Evolutionary conservation across 306 rosid species (phyloP).

Genomic region (Psophocarpus tetragonolobus): DNA sequence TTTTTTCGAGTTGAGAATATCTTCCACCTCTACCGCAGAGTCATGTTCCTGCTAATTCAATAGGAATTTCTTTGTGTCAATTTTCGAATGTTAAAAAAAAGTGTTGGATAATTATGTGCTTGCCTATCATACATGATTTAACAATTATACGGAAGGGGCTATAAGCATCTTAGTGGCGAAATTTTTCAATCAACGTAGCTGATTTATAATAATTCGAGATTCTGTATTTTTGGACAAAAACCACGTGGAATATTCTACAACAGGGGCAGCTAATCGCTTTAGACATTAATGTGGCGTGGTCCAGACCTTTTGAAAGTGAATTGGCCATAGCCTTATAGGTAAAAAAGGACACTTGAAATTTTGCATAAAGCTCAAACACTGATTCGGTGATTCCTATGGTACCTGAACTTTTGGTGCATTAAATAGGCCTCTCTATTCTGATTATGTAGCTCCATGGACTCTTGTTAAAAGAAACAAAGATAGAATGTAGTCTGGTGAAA

Average conservation of each 20-base stretch:
- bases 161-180: neutral
- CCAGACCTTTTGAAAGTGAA: constrained; percentile 22
- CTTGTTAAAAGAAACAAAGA: neutral
- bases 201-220: neutral
- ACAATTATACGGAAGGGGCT: neutral
- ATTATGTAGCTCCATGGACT: neutral
- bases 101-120: neutral
- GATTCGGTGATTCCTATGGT: neutral
- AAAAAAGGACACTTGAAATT: constrained; percentile 17
- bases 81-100: neutral
- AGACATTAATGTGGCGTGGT: constrained; percentile 27
- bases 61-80: neutral
- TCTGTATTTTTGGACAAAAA: neutral
- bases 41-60: neutral
- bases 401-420: neutral
- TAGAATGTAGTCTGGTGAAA: neutral
- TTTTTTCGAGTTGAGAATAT: neutral
- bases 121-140: neutral
- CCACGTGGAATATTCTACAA: neutral
- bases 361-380: constrained; percentile 2
- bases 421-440: neutral
- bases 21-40: neutral
- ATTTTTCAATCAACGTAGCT: neutral
- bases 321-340: too few species aligned
- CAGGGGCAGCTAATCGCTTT: constrained; percentile 30